Conservation (phyloP, 495 filamentous ascomycete species). For the Xylaria telfairii region DNA sequence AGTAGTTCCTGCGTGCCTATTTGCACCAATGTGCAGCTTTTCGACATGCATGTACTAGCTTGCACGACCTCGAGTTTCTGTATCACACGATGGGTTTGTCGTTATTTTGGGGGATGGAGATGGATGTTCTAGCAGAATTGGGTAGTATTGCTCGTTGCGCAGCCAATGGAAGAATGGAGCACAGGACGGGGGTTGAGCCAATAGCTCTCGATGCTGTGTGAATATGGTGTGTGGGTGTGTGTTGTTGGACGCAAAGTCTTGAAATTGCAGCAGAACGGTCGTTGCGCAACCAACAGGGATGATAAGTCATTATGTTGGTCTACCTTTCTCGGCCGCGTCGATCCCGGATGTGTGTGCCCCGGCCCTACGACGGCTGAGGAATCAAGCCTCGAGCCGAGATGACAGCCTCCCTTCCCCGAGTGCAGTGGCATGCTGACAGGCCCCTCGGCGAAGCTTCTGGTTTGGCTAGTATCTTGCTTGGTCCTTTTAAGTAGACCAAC, state of each 20-base stretch:
- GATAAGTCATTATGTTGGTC: background rate
- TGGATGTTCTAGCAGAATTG: background rate
- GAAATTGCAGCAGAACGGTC: background rate
- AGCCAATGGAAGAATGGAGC: slow-evolving; percentile 4
- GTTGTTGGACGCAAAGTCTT: slow-evolving; percentile 21
- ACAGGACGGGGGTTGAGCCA: background rate
- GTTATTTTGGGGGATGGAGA: slow-evolving; percentile 2
- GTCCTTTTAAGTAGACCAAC: background rate
- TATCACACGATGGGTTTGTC: background rate
- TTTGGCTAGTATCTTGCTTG: background rate
- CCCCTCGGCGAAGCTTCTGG: background rate
- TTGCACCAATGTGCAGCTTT: background rate
- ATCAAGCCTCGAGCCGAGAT: background rate
- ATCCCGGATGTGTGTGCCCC: background rate
- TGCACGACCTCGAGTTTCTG: slow-evolving; percentile 1
- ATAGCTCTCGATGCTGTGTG: background rate
- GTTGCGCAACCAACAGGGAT: slow-evolving; percentile 3
- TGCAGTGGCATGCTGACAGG: background rate
- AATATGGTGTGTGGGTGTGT: slow-evolving; percentile 5
- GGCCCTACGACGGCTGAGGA: background rate
- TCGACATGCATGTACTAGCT: background rate
- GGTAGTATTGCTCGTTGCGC: slow-evolving; percentile 3
- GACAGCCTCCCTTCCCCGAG: background rate
- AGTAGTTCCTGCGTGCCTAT: background rate
- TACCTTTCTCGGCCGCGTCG: background rate